phyloP scores from a whole-genome alignment of 2,329 filamentous ascomycete species.

The Exophiala spinifera region DNA sequence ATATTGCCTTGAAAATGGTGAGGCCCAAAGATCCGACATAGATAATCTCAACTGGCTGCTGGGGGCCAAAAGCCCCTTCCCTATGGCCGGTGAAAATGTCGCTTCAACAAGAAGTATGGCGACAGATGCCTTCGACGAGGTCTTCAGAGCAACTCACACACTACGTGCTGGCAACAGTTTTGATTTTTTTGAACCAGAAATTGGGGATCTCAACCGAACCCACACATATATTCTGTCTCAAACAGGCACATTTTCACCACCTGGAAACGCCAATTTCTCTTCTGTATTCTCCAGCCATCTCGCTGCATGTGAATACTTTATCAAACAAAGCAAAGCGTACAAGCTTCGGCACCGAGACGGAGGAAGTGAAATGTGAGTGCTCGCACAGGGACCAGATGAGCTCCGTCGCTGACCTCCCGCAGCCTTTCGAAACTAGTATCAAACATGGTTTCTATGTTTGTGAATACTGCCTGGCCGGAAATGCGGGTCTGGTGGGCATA shows the following conservation, averaged over 20 bases:
- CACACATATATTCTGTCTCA: not conserved
- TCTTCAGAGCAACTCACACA: too few species aligned
- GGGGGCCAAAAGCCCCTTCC: too few species aligned
- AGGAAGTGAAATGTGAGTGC: constrained; percentile 6
- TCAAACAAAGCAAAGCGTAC: constrained; percentile 8
- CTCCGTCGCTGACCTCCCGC: too few species aligned
- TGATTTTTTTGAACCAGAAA: not conserved
- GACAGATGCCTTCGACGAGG: too few species aligned
- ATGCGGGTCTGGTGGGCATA: constrained; percentile 9
- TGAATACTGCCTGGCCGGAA: constrained; percentile 8
- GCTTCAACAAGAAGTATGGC: too few species aligned
- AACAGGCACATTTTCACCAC: not conserved
- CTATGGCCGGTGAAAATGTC: too few species aligned
- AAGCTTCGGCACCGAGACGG: not conserved
- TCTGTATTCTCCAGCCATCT: constrained; percentile 7
- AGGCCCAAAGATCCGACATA: too few species aligned
- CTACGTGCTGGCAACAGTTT: not conserved
- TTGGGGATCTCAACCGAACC: not conserved
- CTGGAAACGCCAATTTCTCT: constrained; percentile 1
- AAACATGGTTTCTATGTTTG: constrained; percentile 10
- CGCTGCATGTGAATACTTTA: constrained; percentile 8
- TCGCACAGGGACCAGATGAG: too few species aligned
- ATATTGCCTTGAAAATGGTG: too few species aligned
- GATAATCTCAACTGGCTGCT: too few species aligned
- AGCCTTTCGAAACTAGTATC: constrained; percentile 4